These are phyloP conservation scores for Talaromyces trachyspermus DNA, from an alignment of 495 filamentous ascomycete species.

Conservation along the genomic window DNA sequence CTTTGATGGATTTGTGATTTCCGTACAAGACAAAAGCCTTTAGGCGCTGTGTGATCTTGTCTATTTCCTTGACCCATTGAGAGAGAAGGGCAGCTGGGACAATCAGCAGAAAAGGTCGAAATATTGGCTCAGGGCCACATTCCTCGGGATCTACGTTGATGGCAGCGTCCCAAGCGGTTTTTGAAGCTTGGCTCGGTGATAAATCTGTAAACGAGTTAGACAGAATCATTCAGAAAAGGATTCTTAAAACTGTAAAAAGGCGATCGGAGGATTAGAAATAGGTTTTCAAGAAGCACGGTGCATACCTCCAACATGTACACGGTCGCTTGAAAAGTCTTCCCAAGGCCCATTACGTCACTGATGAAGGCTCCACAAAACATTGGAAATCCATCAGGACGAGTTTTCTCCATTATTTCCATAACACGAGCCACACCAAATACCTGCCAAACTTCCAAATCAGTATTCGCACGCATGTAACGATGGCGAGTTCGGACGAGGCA, in stretches of 20 bases:
- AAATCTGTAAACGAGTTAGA: background rate
- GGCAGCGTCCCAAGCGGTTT: background rate
- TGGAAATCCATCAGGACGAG: background rate
- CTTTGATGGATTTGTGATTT: background rate
- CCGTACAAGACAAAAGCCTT: background rate
- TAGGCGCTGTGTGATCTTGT: background rate
- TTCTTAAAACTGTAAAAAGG: background rate
- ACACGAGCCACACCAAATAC: background rate
- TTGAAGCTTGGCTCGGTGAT: background rate
- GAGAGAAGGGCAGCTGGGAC: background rate
- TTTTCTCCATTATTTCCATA: background rate
- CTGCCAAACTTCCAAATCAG: background rate
- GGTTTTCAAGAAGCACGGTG: background rate
- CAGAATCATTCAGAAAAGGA: background rate
- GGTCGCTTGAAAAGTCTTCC: background rate
- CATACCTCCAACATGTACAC: background rate
- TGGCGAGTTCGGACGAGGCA: background rate
- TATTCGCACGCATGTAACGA: background rate
- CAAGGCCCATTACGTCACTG: background rate
- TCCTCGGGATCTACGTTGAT: background rate
- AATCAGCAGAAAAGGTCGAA: background rate
- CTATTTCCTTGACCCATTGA: background rate
- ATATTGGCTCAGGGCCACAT: background rate
- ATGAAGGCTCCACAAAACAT: background rate
- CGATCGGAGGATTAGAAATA: no score